These are phyloP conservation scores for Suhomyces yuchorum DNA, from an alignment of 1,139 yeast genomes.

Conservation along the genomic window DNA sequence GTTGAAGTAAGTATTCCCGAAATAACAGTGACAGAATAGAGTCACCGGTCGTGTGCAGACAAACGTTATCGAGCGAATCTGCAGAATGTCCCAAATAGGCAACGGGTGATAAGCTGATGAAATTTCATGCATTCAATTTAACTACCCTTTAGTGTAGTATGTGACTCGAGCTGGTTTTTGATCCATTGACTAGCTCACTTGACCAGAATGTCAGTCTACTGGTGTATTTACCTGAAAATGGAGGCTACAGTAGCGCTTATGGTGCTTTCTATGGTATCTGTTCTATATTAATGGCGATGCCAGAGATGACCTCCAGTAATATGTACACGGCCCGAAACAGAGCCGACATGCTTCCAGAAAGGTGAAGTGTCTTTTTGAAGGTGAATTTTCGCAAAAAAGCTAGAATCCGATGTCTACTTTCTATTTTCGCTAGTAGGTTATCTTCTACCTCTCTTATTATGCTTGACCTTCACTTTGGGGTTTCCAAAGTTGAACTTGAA, in stretches of 20 bases:
- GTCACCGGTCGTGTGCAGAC: neutral
- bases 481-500: conserved; percentile 9
- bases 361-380: too few relatives aligned
- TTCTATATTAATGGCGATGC: neutral
- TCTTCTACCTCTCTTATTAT: conserved; percentile 3
- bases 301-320: too few relatives aligned
- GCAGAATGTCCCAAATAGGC: neutral
- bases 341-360: too few relatives aligned
- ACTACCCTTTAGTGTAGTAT: neutral
- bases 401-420: too few relatives aligned
- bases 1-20: neutral
- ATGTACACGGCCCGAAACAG: too few relatives aligned
- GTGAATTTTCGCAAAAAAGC: too few relatives aligned
- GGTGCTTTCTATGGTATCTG: neutral
- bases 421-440: neutral
- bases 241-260: neutral
- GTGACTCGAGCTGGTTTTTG: too few relatives aligned
- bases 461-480: conserved; percentile 7
- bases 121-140: neutral
- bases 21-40: neutral
- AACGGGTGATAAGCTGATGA: neutral
- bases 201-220: too few relatives aligned
- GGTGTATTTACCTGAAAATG: too few relatives aligned
- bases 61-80: neutral
- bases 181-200: too few relatives aligned